Evolutionary conservation across 2,329 filamentous ascomycete species (phyloP), one percentile per base, ranked within the genome.

Genomic region (Diaporthe caulivora): DNA sequence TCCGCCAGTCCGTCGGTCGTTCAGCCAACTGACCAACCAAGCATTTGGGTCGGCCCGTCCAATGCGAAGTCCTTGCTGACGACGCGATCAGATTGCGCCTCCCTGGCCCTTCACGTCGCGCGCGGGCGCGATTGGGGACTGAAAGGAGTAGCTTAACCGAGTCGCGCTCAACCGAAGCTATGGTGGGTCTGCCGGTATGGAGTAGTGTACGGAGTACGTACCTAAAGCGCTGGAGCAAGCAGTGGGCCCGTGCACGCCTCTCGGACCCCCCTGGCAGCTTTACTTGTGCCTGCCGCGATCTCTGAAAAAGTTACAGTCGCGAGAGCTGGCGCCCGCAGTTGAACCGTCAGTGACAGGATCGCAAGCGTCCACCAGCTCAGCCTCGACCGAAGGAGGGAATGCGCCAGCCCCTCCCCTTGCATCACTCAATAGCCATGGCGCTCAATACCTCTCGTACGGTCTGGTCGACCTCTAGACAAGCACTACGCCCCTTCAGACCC

Each of bases 391-490:
- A 73, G 34, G 58, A 62, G 58, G 65, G 71, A 70, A 75, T 73
- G 74, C 71, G 71, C 71, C 71, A 69, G 47, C 74, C 62, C 24
- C 37, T 54, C 29, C 31, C 53, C 60, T 29, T 51, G 17, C 31
- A 72, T 53, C 29, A 13, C 55, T 42, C 51, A 67, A 40, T 29
- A 67, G 57, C 29, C 73, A 80, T 85, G 83, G 79, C 83, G 60
- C 78, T 81, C 75, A 83, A 79, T 42, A 78, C 80, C 44, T 78
- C 83, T 13, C 78, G 80, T 74, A 78, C 82, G 7, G 78, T 78
- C 24, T 71, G 80, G 62, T 79, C 80, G 64, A 77, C 82, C 55
- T 78, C 81, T 58, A 80, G 80, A 67, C 81, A 81, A 73, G 80
- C 80, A 15, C 72, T 83, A 31, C 78, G 78, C 51, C 78, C 77